These are phyloP conservation scores for Hevea brasiliensis DNA, from an alignment of 345 rosid species.

Conservation along the genomic window DNA sequence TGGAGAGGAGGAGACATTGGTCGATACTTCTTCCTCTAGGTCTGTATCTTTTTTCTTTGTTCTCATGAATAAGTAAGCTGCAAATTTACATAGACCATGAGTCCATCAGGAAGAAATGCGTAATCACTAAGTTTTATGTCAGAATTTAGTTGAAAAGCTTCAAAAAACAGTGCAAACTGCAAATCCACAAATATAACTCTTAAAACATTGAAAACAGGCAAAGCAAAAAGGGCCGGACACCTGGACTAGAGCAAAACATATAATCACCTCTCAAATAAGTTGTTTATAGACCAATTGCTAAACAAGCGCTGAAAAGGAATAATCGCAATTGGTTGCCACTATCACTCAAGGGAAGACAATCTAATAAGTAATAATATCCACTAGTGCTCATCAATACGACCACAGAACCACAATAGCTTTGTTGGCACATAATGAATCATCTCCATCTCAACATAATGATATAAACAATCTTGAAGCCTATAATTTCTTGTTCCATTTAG, in stretches of 20 bases:
- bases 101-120: slow-evolving; percentile 18
- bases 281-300: not conserved
- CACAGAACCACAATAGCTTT: not conserved
- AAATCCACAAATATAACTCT: not conserved
- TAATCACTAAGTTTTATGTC: slow-evolving; percentile 3
- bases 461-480: not conserved
- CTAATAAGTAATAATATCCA: too few relatives aligned
- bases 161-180: not conserved
- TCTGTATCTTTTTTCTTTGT: slow-evolving; percentile 52
- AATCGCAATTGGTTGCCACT: not conserved
- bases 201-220: not conserved
- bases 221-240: not conserved
- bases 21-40: slow-evolving; percentile 39
- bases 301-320: too few relatives aligned
- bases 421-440: not conserved
- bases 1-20: slow-evolving; percentile 5
- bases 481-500: too few relatives aligned
- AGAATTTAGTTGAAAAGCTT: not conserved
- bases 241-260: not conserved
- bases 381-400: not conserved
- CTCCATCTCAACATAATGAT: not conserved
- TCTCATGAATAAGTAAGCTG: slow-evolving; percentile 35
- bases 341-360: too few relatives aligned
- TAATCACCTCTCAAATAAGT: not conserved
- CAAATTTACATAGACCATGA: slow-evolving; percentile 19